Conservation (phyloP, 2,329 filamentous ascomycete species). For the Aschersonia sp. region DNA sequence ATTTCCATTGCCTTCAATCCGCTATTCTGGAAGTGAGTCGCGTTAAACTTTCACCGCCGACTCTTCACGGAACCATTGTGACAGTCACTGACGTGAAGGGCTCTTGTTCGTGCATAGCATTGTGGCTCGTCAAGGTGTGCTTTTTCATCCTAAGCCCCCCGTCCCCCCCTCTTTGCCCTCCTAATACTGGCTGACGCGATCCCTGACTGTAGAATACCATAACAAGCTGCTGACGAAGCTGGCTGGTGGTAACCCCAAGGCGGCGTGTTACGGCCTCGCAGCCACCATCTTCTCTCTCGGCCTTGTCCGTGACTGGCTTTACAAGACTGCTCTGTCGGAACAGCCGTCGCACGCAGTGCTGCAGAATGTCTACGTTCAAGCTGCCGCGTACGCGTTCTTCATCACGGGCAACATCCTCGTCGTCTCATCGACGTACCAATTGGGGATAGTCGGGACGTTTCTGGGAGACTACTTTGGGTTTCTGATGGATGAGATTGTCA, state of each 20-base stretch:
- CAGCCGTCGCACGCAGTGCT: slow-evolving; percentile 66
- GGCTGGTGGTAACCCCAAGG: slow-evolving; percentile 62
- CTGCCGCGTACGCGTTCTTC: slow-evolving; percentile 58
- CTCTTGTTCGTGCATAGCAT: slow-evolving; percentile 36
- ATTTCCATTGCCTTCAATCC: slow-evolving; percentile 86
- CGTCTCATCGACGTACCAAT: slow-evolving; percentile 74
- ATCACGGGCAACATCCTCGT: slow-evolving; percentile 71
- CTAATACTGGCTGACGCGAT: slow-evolving; percentile 6
- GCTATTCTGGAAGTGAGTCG: slow-evolving; percentile 94
- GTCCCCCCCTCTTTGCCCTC: not conserved
- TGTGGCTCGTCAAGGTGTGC: slow-evolving; percentile 62
- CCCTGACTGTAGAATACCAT: slow-evolving; percentile 58
- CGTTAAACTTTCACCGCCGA: not conserved
- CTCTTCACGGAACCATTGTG: too few relatives aligned
- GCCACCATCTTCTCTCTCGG: slow-evolving; percentile 83
- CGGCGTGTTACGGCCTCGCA: slow-evolving; percentile 83
- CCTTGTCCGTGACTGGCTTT: slow-evolving; percentile 75
- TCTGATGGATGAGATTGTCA: slow-evolving; percentile 89
- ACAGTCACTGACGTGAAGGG: too few relatives aligned
- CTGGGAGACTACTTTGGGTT: slow-evolving; percentile 98
- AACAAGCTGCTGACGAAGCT: slow-evolving; percentile 79
- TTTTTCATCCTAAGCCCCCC: not conserved
- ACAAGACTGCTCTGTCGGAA: slow-evolving; percentile 67
- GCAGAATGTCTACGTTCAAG: slow-evolving; percentile 40
- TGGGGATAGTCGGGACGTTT: slow-evolving; percentile 92